Conservation (phyloP, 2,329 filamentous ascomycete species). For the Knufia fluminis region DNA sequence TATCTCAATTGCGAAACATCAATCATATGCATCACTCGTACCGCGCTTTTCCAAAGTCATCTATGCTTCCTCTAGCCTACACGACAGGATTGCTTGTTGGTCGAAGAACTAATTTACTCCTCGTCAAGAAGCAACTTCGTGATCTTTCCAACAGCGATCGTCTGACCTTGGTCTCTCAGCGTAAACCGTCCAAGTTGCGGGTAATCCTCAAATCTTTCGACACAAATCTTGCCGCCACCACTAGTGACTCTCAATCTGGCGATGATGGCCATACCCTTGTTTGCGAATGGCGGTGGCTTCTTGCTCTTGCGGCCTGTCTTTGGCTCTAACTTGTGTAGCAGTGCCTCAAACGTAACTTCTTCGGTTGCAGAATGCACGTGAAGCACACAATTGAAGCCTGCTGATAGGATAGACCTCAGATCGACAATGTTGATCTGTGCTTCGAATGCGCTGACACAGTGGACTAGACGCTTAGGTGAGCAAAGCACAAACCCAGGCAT, state of each 20-base stretch:
- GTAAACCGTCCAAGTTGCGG: slow-evolving; percentile 88
- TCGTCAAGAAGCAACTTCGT: slow-evolving; percentile 65
- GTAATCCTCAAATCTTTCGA: slow-evolving; percentile 93
- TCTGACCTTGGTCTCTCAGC: slow-evolving; percentile 91
- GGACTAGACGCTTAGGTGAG: slow-evolving; percentile 84
- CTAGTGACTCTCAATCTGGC: slow-evolving; percentile 81
- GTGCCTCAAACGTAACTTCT: slow-evolving; percentile 81
- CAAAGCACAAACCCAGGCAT: slow-evolving; percentile 92
- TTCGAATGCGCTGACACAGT: slow-evolving; percentile 83
- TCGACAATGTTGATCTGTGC: slow-evolving; percentile 94
- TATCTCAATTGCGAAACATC: no score
- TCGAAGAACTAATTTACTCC: slow-evolving; percentile 12
- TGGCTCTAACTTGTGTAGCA: slow-evolving; percentile 92
- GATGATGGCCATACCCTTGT: slow-evolving; percentile 71
- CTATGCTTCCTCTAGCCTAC: background rate
- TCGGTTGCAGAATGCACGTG: slow-evolving; percentile 97
- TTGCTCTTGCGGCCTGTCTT: slow-evolving; percentile 91
- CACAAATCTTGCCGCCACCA: slow-evolving; percentile 76
- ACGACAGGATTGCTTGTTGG: background rate
- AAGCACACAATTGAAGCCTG: slow-evolving; percentile 94
- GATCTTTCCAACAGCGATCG: slow-evolving; percentile 98
- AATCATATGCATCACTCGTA: background rate
- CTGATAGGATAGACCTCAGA: slow-evolving; percentile 83
- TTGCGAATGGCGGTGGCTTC: slow-evolving; percentile 83
- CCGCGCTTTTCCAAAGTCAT: background rate